Conservation (phyloP, 768 basidiomycete species). For the Leccinum obscurum region DNA sequence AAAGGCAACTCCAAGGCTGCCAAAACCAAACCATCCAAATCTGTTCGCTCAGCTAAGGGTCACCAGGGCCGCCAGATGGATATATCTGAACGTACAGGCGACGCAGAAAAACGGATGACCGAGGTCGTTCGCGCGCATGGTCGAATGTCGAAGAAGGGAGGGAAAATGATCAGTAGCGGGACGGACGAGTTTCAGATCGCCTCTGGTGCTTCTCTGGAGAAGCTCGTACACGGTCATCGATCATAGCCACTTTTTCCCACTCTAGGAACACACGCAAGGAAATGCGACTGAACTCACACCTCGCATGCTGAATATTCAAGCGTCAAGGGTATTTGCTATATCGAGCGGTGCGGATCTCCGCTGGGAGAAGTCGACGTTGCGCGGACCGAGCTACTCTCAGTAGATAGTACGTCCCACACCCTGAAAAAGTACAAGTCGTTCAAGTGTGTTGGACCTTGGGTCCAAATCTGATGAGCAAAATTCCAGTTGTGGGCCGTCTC, state of each 20-base stretch:
- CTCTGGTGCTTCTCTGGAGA: conserved; percentile 60
- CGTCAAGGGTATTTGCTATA: neutral
- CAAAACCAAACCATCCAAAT: conserved; percentile 6
- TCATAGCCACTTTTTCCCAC: conserved; percentile 5
- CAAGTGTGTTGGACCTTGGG: neutral
- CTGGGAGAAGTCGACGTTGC: neutral
- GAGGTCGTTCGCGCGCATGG: conserved; percentile 83
- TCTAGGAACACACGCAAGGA: neutral
- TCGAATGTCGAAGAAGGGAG: conserved; percentile 75
- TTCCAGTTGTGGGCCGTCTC: neutral
- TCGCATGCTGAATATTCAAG: conserved; percentile 1
- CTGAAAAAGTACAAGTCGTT: neutral
- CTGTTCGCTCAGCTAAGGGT: conserved; percentile 19
- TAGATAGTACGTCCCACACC: neutral
- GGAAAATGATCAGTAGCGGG: conserved; percentile 67
- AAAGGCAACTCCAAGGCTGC: conserved; percentile 12
- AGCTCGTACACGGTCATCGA: conserved; percentile 41
- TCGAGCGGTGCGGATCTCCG: neutral
- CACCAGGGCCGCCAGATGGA: conserved; percentile 37
- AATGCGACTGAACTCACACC: neutral
- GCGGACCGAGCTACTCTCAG: neutral
- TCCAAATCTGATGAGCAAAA: neutral
- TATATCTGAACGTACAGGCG: conserved; percentile 37
- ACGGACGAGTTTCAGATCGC: conserved; percentile 80
- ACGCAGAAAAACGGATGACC: conserved; percentile 83